Evolutionary conservation across 768 basidiomycete species (phyloP), one percentile per base, ranked within the genome.

Genomic region (Lactifluus volemus): DNA sequence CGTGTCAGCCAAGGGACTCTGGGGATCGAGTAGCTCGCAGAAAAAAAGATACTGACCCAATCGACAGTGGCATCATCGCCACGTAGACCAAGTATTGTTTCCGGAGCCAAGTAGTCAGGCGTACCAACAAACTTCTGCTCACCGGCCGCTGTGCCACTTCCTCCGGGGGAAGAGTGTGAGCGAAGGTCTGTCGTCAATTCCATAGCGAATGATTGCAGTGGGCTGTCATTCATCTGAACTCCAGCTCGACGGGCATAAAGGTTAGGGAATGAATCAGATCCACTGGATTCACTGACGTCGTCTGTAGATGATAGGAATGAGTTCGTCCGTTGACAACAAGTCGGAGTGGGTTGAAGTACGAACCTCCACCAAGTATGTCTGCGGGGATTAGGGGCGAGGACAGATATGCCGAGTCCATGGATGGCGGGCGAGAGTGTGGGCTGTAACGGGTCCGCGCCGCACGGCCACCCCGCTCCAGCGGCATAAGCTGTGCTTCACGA

Each of bases 121-220:
- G 96, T 99, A 21, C 96, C 96, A 29, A 96, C 96, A 68, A 98
- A 94, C 74, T 92, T 92, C 74, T 93, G 90, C 62, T 93, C 91
- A 17, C 86, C 85, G 17, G 86, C 85, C 19, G 89, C 87, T 2
- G 89, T 88, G 7, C 81, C 78, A 29, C 45, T 72, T 65, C 61
- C 61, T 38, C 81, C 80, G 19, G 82, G 81, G 58, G 77, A 81
- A 14, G 84, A 85, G 73, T 93, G 86, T 34, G 89, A 90, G 30
- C 89, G 82, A 41, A 92, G 75, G 70, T 92, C 89, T 14, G 83
- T 92, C 5, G 89, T 88, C 59, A 92, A 76, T 70, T 92, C 92
- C 17, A 84, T 86, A 11, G 89, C 90, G 69, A 94, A 93, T 5
- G 89, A 92, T 70, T 92, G 89, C 64, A 89, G 71, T 17, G 90